Conservation (phyloP, 305 asterid genomes). For the Petunia hybrid region DNA sequence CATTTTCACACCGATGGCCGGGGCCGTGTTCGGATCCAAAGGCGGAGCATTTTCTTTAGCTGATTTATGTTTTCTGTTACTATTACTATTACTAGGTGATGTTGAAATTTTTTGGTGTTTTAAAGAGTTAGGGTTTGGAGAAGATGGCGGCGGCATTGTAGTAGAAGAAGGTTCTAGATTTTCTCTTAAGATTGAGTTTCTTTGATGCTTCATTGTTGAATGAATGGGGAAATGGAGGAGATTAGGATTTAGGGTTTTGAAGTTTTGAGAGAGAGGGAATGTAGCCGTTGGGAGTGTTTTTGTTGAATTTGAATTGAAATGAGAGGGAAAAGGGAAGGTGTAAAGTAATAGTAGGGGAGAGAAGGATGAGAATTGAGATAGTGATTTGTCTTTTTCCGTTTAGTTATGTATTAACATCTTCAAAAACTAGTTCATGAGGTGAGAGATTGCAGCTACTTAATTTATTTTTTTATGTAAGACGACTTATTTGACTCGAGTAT, state of each 20-base stretch:
- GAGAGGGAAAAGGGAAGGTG: background rate
- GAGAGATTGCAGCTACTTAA: too few relatives aligned
- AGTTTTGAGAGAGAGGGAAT: background rate
- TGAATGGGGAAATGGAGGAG: conserved; percentile 18
- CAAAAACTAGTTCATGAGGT: too few relatives aligned
- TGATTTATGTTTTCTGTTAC: conserved; percentile 58
- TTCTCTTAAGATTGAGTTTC: conserved; percentile 65
- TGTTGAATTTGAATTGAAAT: conserved; percentile 26
- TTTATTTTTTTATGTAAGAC: too few relatives aligned
- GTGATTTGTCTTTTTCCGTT: background rate
- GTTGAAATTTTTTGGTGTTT: conserved; percentile 34
- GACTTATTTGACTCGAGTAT: too few relatives aligned
- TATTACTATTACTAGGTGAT: conserved; percentile 39
- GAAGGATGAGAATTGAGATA: background rate
- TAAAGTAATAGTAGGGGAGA: background rate
- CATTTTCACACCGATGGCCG: conserved; percentile 45
- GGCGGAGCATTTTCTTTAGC: conserved; percentile 91
- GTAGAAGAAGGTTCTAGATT: conserved; percentile 50
- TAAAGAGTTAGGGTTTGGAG: conserved; percentile 64
- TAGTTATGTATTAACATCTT: too few relatives aligned
- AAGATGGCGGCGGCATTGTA: conserved; percentile 19
- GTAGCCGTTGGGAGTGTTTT: conserved; percentile 9
- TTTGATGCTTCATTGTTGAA: conserved; percentile 60
- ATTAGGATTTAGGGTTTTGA: conserved; percentile 19
- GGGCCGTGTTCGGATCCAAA: conserved; percentile 50